Base-by-base conservation (phyloP, 441 rosid species). In the Euphorbia corollata region DNA sequence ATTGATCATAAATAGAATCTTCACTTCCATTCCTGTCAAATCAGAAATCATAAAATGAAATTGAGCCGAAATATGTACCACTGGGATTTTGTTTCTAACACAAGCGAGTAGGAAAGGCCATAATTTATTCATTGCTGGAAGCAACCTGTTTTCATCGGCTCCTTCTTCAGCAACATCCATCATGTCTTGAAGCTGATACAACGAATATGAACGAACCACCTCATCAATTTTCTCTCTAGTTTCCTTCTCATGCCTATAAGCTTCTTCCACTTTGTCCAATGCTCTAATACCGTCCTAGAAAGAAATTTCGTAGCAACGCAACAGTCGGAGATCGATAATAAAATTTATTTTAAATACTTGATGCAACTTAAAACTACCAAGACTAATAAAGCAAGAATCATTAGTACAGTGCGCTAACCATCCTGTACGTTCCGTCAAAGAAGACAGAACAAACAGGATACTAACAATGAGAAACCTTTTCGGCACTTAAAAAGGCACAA, bases 71-170 rank as follows among this genome's bases (percentile, higher is more conserved):
- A 34, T 48, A 16, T 64, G 34, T 74, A 91, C 99, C 92, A 87
- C 82, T 3, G 90, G 86, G 58, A 81, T 85, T 62, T 73, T 80
- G 71, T 83, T 90, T 72, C 70, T 82, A 59, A 89, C 76, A 73
- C 90, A 87, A 69, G 85, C 81, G 72, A 94, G 77, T 78, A 91
- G 80, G 75, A 87, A 82, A 0, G 96, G 97, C 99, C 99, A 91
- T 70, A 91, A 72, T 79, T 87, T 89, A 78, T 93, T 91, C 85
- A 87, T 77, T 56, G 99, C 90, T 30, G 97, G 99, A 74, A 91
- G 93, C 75, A 89, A 78, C 74, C 96, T 81, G 82, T 93, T 93
- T 80, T 87, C 99, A 8, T 81, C 86, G 36, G 80, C 73, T 68
- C 85, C 91, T 72, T 90, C 91, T 72, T 90, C 89, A 2, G 85